Evolutionary conservation across 2,329 filamentous ascomycete species (phyloP), one percentile per base, ranked within the genome.

Genomic region (Pseudocercospora ulei): DNA sequence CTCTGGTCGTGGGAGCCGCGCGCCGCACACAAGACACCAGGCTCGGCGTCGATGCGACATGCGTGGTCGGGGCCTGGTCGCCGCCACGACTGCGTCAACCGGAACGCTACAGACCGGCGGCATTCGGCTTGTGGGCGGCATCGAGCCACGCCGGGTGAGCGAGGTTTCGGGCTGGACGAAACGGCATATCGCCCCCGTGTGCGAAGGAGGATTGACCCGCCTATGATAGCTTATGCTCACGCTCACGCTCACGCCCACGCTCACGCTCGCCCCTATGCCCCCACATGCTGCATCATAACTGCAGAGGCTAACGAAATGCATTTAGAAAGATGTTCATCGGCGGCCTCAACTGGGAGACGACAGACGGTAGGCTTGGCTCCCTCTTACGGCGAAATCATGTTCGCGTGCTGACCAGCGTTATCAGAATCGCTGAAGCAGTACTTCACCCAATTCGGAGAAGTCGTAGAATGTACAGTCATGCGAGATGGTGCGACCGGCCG

Each of bases 381-480:
- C 9, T 16, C 12, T n/a, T 26, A 14, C 3, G 8, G 19, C 11
- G 8, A 26, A 26, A 31, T 30, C 35, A 5, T 16, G 8, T 20
- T 19, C 18, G 16, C 16, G 20, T 50, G n/a, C 58, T 64, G 52
- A 63, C 52, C 37, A 34, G 17, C 17, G 23, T 17, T 6, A 37
- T 30, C 59, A 98, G 90, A 98, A 70, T 96, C 90, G 5, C 73
- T 98, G 17, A 83, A 86, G 52, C 83, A 95, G 50, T 98, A 98
- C 62, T 98, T 98, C 62, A 87, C 88, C 7, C 86, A 96, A 55
- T 98, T 94, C 60, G 90, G 90, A 44, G 90, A 98, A 61, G 90
- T 98, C 28, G 75, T 88, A 18, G 90, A 98, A 67, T 96, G 90
- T 62, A 98, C 90, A 9, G 90, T 98, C n/a, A 98, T 98, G 90